These are phyloP conservation scores for Thuja plicata DNA, from an alignment of 83 land plant species.

Conservation along the genomic window DNA sequence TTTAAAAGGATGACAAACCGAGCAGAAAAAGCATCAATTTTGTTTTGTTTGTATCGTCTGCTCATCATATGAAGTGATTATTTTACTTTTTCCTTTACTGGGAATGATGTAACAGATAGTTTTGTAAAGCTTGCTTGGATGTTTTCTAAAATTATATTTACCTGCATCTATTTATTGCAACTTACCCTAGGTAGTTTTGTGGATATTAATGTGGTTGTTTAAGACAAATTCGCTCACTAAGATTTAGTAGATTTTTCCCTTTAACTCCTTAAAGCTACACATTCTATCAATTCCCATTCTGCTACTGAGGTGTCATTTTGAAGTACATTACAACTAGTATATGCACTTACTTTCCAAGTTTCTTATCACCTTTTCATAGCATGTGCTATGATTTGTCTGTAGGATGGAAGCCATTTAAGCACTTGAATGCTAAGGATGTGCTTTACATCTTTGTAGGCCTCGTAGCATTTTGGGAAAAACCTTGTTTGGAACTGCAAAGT, in stretches of 20 bases:
- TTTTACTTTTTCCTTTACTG: neutral
- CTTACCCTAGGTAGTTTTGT: neutral
- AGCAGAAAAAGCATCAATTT: neutral
- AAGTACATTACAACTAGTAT: neutral
- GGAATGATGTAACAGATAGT: neutral
- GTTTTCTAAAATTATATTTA: neutral
- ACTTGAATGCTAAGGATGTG: neutral
- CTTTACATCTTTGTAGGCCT: constrained; percentile 56
- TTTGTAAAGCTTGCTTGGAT: neutral
- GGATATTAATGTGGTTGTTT: neutral
- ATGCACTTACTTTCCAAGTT: neutral
- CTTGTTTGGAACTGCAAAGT: constrained; percentile 80
- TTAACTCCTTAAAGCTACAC: neutral
- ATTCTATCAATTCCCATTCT: neutral
- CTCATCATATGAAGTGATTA: neutral
- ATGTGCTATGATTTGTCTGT: neutral
- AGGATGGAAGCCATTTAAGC: neutral
- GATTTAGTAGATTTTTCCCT: neutral
- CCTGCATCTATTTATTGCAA: neutral
- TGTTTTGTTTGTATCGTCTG: neutral
- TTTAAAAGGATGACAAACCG: neutral
- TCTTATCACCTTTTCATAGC: neutral
- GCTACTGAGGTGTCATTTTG: neutral
- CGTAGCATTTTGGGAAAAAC: constrained; percentile 63
- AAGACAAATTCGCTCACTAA: neutral